These are phyloP conservation scores for Erodium maritimum DNA, from an alignment of 345 rosid species.

Conservation along the genomic window DNA sequence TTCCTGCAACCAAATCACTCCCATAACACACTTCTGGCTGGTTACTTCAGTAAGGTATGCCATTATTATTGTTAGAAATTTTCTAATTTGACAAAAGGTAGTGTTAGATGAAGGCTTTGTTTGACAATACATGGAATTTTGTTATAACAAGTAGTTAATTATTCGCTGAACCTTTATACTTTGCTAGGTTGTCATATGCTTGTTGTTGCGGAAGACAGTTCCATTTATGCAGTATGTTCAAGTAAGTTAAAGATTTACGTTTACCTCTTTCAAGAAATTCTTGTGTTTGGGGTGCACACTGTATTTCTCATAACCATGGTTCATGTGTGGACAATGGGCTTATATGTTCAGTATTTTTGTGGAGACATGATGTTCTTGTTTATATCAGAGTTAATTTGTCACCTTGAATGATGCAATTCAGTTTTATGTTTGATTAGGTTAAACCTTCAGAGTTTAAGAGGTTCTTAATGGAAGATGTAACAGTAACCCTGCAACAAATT, in stretches of 20 bases:
- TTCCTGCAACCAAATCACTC: constrained; percentile 56
- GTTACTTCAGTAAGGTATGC: constrained; percentile 89
- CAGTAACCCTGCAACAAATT: too few species aligned
- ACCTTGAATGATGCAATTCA: too few species aligned
- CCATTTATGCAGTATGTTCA: constrained; percentile 65
- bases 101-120: neutral
- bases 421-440: too few species aligned
- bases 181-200: constrained; percentile 65
- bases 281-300: neutral
- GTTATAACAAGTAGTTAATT: neutral
- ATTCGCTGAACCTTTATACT: neutral
- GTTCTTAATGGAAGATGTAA: too few species aligned
- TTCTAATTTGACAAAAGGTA: too few species aligned
- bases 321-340: too few species aligned
- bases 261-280: too few species aligned
- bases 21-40: constrained; percentile 60
- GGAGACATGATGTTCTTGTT: too few species aligned
- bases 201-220: constrained; percentile 73
- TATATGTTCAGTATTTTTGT: too few species aligned
- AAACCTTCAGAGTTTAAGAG: too few species aligned
- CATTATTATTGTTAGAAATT: neutral
- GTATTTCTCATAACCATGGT: neutral
- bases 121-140: neutral
- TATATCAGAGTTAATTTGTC: too few species aligned
- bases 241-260: constrained; percentile 28